Conservation (phyloP, 2,329 filamentous ascomycete genomes). For the Hymenoscyphus repandus region DNA sequence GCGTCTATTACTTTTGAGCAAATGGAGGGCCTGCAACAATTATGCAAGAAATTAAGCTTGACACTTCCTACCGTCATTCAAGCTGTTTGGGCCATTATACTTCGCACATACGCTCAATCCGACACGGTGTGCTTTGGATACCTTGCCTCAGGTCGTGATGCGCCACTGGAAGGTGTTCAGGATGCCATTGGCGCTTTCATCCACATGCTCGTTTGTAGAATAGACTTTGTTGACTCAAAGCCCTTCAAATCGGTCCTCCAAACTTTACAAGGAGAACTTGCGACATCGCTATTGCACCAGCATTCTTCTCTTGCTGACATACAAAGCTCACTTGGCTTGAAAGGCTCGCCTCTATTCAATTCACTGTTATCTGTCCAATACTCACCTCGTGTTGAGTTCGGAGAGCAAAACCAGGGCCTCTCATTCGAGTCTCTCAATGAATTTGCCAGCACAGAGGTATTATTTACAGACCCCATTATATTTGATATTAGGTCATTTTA, state of each 20-base stretch:
- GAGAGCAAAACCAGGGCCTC: conserved; percentile 25
- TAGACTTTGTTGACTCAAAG: conserved; percentile 7
- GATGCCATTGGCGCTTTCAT: conserved; percentile 41
- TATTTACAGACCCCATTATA: too few relatives aligned
- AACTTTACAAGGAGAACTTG: conserved; percentile 29
- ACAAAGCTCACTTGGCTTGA: conserved; percentile 22
- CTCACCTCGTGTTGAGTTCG: too few relatives aligned
- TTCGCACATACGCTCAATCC: conserved; percentile 34
- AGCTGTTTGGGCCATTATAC: conserved; percentile 34
- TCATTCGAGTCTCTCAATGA: too few relatives aligned
- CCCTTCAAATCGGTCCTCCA: conserved; percentile 26
- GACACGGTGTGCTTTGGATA: conserved; percentile 34
- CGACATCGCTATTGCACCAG: conserved; percentile 29
- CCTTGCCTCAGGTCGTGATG: conserved; percentile 36
- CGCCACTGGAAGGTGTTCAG: conserved; percentile 39
- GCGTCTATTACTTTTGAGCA: background rate
- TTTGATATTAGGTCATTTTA: too few relatives aligned
- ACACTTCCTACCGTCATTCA: conserved; percentile 35
- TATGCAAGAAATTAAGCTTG: conserved; percentile 34
- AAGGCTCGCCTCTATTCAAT: conserved; percentile 13
- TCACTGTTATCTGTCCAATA: conserved; percentile 14
- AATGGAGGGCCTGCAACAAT: conserved; percentile 26
- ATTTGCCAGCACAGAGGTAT: too few relatives aligned
- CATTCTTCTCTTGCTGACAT: conserved; percentile 39
- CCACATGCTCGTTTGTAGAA: conserved; percentile 32